These are phyloP conservation scores for Saturnispora bothae DNA, from an alignment of 805 yeast species.

Conservation along the genomic window DNA sequence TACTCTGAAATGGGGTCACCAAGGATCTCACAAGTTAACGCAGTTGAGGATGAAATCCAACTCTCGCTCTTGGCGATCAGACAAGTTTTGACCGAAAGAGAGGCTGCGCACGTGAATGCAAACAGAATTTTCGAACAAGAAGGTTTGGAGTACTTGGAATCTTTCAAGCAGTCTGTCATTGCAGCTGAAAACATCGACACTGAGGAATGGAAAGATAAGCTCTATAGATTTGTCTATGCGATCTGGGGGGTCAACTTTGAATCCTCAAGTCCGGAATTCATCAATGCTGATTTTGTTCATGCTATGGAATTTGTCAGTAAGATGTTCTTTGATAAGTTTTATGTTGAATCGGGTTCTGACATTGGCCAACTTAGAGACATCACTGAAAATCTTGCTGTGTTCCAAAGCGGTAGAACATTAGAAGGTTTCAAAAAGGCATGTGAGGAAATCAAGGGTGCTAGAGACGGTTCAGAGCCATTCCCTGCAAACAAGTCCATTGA, in stretches of 20 bases:
- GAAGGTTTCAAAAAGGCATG: constrained; percentile 28
- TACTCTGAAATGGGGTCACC: constrained; percentile 30
- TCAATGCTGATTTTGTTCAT: constrained; percentile 47
- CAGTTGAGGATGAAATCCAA: constrained; percentile 34
- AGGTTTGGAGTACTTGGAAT: constrained; percentile 40
- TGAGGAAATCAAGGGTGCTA: constrained; percentile 26
- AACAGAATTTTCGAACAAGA: constrained; percentile 34
- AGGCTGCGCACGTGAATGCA: constrained; percentile 55
- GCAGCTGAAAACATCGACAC: constrained; percentile 43
- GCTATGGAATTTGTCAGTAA: constrained; percentile 66
- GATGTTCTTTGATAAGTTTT: constrained; percentile 50
- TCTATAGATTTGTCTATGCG: constrained; percentile 72
- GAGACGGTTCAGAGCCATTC: constrained; percentile 13
- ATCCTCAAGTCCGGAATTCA: constrained; percentile 44
- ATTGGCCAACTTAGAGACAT: constrained; percentile 33
- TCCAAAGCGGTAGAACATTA: constrained; percentile 28
- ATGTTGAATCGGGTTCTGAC: constrained; percentile 23
- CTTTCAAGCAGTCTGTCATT: constrained; percentile 50
- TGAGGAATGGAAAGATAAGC: constrained; percentile 50
- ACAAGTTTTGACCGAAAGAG: constrained; percentile 81
- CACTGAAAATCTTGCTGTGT: constrained; percentile 27
- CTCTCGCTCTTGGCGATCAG: constrained; percentile 70
- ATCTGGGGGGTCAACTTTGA: constrained; percentile 76
- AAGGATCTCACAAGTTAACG: constrained; percentile 15
- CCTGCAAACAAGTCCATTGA: constrained; percentile 8